These are phyloP conservation scores for Helicocarpus griseus DNA, from an alignment of 2,329 filamentous ascomycete species.

Conservation along the genomic window DNA sequence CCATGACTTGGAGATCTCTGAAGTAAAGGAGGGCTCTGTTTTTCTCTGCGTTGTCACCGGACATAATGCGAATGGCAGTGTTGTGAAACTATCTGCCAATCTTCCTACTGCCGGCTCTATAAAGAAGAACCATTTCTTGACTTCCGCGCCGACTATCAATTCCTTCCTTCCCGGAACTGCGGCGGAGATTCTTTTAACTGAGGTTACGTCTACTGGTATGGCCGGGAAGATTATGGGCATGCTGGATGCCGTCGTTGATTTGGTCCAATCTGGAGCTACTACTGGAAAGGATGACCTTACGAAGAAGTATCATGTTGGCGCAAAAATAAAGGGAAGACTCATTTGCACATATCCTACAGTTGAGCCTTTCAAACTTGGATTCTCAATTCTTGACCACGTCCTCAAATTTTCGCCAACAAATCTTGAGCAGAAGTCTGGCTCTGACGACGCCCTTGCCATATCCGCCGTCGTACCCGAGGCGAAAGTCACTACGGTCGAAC, in stretches of 20 bases:
- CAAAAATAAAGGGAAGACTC: conserved; percentile 75
- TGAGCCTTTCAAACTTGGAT: conserved; percentile 71
- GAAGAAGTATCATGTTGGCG: conserved; percentile 70
- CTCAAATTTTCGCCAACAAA: conserved; percentile 45
- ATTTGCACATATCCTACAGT: conserved; percentile 77
- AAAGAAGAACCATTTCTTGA: conserved; percentile 56
- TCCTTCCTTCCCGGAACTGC: conserved; percentile 86
- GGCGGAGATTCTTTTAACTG: conserved; percentile 72
- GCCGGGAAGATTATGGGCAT: conserved; percentile 86
- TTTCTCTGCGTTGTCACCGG: conserved; percentile 73
- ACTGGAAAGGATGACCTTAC: conserved; percentile 60
- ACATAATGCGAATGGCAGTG: conserved; percentile 66
- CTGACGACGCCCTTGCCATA: conserved; percentile 36
- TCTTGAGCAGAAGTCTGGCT: conserved; percentile 23
- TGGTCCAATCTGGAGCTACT: conserved; percentile 76
- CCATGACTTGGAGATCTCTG: conserved; percentile 51
- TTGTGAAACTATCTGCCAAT: conserved; percentile 75
- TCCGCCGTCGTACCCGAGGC: conserved; percentile 70
- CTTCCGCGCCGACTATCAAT: conserved; percentile 75
- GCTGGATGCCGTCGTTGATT: conserved; percentile 80
- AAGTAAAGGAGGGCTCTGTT: conserved; percentile 72
- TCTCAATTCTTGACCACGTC: conserved; percentile 82
- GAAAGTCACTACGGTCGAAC: conserved; percentile 69
- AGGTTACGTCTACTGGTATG: conserved; percentile 65
- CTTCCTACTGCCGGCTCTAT: conserved; percentile 58